Base-by-base conservation (phyloP, 2,329 filamentous ascomycete species). In the Talaromyces sp. region DNA sequence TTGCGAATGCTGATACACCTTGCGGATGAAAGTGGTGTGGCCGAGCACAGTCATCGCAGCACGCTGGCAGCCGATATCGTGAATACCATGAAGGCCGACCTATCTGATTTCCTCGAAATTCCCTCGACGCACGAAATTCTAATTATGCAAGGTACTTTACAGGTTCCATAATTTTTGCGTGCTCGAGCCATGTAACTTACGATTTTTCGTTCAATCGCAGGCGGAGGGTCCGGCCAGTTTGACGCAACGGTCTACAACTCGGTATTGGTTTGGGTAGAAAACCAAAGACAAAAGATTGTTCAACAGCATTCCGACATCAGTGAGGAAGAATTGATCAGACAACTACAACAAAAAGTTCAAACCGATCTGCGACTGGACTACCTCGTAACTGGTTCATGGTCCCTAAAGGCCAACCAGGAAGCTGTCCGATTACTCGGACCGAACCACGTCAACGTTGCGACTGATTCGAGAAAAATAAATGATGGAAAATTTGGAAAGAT, bases 21-120 rank as follows among this genome's bases (percentile, higher is more conserved):
- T 5, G 18, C 9, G 12, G 35, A 3, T 42, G 40, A 55, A 11
- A 64, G 62, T 28, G 92, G 92, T 59, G 84, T 97, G 48, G 91
- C 90, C 66, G 93, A 98, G 77, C 91, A 96, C 75, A 93, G 90
- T 9, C 93, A 98, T 76, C 90, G 93, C 67, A 96, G 91, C 14
- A 82, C 85, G 65, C 84, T 90, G 50, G 93, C 93, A 28, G 84
- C 86, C 66, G 85, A 87, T 66, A 92, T 98, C 70, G 84, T 98
- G 68, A 87, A 89, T 66, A 83, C 90, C 67, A 84, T 91, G 66
- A 95, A 96, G 74, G 82, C 84, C 42, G 86, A 90, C 66, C 83
- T 98, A 11, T 83, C 84, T 39, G 80, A 80, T 23, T 89, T 91
- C 68, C 87, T 96, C 62, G 89, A 93, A 69, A 88, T 98, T 62